These are phyloP conservation scores for Bolboschoenus planiculmis DNA, from an alignment of 176 grass and related monocot genomes.

Conservation along the genomic window DNA sequence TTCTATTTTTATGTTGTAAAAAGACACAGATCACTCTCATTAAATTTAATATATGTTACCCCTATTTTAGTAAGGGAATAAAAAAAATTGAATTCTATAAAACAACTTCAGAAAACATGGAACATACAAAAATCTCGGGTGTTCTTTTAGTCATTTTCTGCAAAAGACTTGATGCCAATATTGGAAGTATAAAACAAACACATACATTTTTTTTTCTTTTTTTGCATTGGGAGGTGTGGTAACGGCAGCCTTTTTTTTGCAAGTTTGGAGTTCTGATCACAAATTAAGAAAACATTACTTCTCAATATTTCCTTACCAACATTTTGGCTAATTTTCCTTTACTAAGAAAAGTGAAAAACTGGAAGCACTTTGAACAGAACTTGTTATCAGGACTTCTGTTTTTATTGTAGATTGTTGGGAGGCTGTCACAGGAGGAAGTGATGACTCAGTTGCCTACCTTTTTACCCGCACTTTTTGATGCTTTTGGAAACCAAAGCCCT, in stretches of 20 bases:
- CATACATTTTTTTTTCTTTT: too few relatives aligned
- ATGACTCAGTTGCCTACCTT: conserved; percentile 80
- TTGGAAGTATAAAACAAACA: too few relatives aligned
- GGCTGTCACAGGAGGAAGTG: conserved; percentile 77
- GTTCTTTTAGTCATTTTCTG: too few relatives aligned
- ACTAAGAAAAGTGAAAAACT: not conserved
- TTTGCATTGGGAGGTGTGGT: too few relatives aligned
- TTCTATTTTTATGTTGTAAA: too few relatives aligned
- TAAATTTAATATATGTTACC: too few relatives aligned
- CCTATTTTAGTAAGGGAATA: too few relatives aligned
- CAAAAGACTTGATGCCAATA: too few relatives aligned
- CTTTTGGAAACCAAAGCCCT: conserved; percentile 92
- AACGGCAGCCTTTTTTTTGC: not conserved
- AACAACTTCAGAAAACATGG: too few relatives aligned
- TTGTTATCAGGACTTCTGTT: conserved; percentile 5
- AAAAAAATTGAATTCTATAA: too few relatives aligned
- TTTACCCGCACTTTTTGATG: conserved; percentile 87
- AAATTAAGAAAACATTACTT: not conserved
- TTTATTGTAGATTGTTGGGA: conserved; percentile 63
- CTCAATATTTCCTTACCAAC: not conserved
- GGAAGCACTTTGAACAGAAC: not conserved
- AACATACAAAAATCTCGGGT: too few relatives aligned
- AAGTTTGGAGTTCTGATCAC: not conserved
- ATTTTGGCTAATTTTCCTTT: not conserved
- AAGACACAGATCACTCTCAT: too few relatives aligned